Base-by-base conservation (phyloP, 495 filamentous ascomycete genomes). In the Annulohypoxylon maeteangense region DNA sequence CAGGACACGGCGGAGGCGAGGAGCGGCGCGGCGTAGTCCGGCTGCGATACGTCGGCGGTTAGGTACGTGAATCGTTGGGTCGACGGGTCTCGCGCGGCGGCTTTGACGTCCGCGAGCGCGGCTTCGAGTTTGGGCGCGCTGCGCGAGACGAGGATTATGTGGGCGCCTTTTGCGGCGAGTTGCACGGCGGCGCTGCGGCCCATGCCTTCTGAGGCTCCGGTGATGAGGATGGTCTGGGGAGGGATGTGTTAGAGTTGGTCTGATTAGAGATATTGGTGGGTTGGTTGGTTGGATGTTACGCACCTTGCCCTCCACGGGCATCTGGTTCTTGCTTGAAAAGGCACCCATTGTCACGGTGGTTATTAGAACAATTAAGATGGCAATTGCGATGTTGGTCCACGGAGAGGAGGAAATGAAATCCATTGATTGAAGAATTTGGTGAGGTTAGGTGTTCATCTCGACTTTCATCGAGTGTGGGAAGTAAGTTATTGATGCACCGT, bases 121-220 rank as follows among this genome's bases (percentile, higher is more conserved):
- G 80, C 82, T 68, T 92, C 81, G n/a, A 98, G 92, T 75, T 94
- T 96, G 51, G 78, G 78, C 27, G 87, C 80, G 69, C 90, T 90
- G 56, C 95, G 90, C 10, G 95, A 90, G 44, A 97, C 90, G 62
- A 99, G 88, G 65, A 94, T 87, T 14, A 99, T 79, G 77, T 93
- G 91, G 54, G 96, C 96, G 67, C 95, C 95, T 83, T 93, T 95
- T 59, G 82, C 79, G 4, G 95, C 87, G 18, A 98, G 86, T 61
- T 92, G 85, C 20, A 86, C 83, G 3, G 89, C 94, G 16, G 90
- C 87, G 65, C 85, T 87, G 74, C 85, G 87, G 68, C 95, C 95
- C 91, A 97, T 92, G 54, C 95, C 95, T 76, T 97, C 91, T 0
- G 96, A 98, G 58, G 89, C 95, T 40, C 95, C 95, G 11, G 95